Evolutionary conservation across 345 rosid species (phyloP), one percentile per base, ranked within the genome.

Genomic region (Citrus cavaleriei): DNA sequence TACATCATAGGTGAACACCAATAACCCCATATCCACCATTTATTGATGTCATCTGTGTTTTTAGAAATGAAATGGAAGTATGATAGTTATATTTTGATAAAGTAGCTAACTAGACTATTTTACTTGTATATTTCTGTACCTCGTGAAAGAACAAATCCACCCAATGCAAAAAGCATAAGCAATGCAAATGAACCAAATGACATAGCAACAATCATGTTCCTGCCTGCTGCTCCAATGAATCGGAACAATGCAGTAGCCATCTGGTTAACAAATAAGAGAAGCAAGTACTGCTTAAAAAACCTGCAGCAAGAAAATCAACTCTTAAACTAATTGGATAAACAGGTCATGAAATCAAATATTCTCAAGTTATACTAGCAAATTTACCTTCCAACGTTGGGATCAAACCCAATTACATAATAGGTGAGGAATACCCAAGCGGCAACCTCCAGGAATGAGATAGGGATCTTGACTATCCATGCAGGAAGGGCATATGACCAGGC

Each of bases 401-500:
- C 98, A 76, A 84, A 91, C 18, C 97, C 98, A 8, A 84, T 83
- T 77, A 88, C 92, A 57, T 93, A 95, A 81, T 95, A 95, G 51
- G 94, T 90, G 8, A 83, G 25, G 82, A 90, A 89, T 30, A 90
- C 87, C 91, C 93, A 89, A 35, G 86, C 75, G 28, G 82, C 87
- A 27, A 87, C 95, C 85, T 93, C 98, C 38, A 88, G 24, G 25
- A 93, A 83, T 37, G 94, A 76, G 73, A 90, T 81, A 2, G 98
- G 97, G 51, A 90, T 89, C 79, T 91, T 89, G 42, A 95, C 87
- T 73, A 95, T 85, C 97, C 98, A 95, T 40, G 90, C 60, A 12
- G 97, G 97, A 62, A 95, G 77, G 80, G 97, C 85, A 85, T 88
- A 95, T 7, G 89, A 86, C 98, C 97, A 93, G 18, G 95, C 71